Evolutionary conservation across 768 basidiomycete genomes (phyloP).

Genomic region (Auriscalpium orientale): DNA sequence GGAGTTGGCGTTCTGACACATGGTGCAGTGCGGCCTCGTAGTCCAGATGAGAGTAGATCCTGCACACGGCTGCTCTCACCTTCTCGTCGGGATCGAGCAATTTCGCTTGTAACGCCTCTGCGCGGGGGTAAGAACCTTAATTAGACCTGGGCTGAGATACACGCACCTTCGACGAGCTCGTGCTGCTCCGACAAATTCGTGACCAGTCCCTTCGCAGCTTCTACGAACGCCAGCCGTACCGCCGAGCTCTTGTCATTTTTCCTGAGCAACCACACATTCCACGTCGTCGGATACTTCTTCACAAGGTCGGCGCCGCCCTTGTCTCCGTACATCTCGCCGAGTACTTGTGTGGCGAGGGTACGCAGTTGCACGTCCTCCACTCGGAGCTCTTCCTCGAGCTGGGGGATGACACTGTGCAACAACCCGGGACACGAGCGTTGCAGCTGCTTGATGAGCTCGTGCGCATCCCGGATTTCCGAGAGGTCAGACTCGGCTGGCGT

Average conservation of each 20-base stretch:
- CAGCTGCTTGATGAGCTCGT: constrained; percentile 79
- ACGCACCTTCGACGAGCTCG: constrained; percentile 64
- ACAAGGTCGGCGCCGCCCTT: constrained; percentile 67
- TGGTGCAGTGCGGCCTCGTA: constrained; percentile 88
- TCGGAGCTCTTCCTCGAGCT: constrained; percentile 84
- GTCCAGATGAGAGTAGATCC: constrained; percentile 73
- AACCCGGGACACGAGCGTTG: constrained; percentile 74
- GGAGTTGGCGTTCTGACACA: constrained; percentile 56
- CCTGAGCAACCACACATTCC: constrained; percentile 77
- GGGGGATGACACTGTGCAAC: constrained; percentile 85
- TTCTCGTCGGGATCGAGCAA: constrained; percentile 86
- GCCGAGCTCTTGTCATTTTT: constrained; percentile 64
- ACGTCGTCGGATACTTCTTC: constrained; percentile 74
- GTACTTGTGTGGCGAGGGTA: constrained; percentile 71
- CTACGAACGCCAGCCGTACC: constrained; percentile 77
- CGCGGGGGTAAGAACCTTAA: not conserved
- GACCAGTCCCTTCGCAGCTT: constrained; percentile 55
- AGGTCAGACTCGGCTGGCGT: constrained; percentile 51
- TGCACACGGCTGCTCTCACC: constrained; percentile 80
- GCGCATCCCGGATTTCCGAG: constrained; percentile 65
- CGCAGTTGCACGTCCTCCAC: constrained; percentile 68
- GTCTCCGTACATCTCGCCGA: constrained; percentile 88
- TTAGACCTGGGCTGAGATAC: not conserved
- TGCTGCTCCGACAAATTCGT: constrained; percentile 58
- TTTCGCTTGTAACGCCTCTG: constrained; percentile 57